Evolutionary conservation across 139 green algal species (phyloP), one percentile per base, ranked within the genome.

Genomic region (Tetradesmus obliquus): DNA sequence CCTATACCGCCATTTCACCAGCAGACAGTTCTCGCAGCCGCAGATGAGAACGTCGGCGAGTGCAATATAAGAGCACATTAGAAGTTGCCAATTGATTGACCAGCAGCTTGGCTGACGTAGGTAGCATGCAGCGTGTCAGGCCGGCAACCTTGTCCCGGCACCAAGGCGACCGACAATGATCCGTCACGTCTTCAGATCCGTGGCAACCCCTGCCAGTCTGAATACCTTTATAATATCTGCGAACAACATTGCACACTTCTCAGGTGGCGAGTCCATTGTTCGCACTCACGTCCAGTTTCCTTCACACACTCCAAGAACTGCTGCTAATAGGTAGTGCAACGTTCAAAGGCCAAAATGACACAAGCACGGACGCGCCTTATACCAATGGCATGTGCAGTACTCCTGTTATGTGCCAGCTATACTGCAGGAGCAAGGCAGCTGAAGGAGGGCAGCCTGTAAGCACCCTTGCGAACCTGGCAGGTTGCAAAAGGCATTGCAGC

Each of bases 361-460:
- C 66, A 76, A n/a, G n/a, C 2, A 76, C 66, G 66, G 66, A 3
- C 66, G 12, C 66, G 12, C 17, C 3, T 5, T 19, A 5, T 19
- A 76, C 15, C 66, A 24, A 7, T 76, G 15, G 17, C 66, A 5
- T 24, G n/a, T 24, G 1, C 5, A 76, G 10, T 19, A 76, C 0
- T 24, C 8, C 8, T 76, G 2, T 19, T 76, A 24, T 6, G n/a
- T 76, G 66, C 66, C n/a, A 19, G 15, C 2, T 76, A 76, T 76
- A 9, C 15, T 20, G 17, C 17, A 24, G 66, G 66, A 76, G 81
- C 45, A 55, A 86, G 81, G 15, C 45, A 86, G 51, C 81, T 86
- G 3, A 57, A 86, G 81, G 81, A 86, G 0, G 81, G 81, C 32
- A 86, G 81, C 81, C 55, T 86, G 81, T 86, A 58, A 58, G 81